Conservation (phyloP, 225 moss, liverwort and hornwort genomes). For the Marchantia paleacea region DNA sequence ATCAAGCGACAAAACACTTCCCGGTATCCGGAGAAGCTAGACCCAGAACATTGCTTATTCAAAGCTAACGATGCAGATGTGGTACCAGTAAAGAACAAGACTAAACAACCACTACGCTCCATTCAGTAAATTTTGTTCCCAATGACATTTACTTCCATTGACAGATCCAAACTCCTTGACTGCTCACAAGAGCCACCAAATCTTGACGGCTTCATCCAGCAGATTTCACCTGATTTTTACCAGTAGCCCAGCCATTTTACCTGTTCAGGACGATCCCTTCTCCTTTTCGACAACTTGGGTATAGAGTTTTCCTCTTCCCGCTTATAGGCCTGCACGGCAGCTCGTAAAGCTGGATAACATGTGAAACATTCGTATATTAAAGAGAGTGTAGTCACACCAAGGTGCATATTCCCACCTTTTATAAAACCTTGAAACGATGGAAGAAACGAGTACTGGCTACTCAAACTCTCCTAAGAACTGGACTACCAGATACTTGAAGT, state of each 20-base stretch:
- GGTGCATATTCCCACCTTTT: background rate
- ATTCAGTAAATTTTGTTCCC: background rate
- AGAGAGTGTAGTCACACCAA: too few species aligned
- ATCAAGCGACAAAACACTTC: background rate
- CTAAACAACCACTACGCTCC: background rate
- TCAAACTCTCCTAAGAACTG: background rate
- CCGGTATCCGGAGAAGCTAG: background rate
- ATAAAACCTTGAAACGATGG: background rate
- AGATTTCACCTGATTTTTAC: background rate
- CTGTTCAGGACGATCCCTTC: conserved; percentile 78
- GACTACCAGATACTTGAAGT: background rate
- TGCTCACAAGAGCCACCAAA: background rate
- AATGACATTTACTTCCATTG: too few species aligned
- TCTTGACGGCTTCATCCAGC: background rate
- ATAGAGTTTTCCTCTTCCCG: conserved; percentile 69
- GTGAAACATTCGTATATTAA: background rate
- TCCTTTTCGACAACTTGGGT: conserved; percentile 68
- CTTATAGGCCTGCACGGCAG: conserved; percentile 93
- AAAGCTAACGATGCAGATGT: background rate
- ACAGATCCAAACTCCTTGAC: background rate
- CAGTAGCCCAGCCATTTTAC: conserved; percentile 29
- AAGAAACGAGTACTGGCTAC: background rate
- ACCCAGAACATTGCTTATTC: background rate
- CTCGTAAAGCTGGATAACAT: conserved; percentile 63
- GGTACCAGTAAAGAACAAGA: background rate